phyloP scores from a whole-genome alignment of 2,329 filamentous ascomycete genomes.

The Bipolaris oryzae region DNA sequence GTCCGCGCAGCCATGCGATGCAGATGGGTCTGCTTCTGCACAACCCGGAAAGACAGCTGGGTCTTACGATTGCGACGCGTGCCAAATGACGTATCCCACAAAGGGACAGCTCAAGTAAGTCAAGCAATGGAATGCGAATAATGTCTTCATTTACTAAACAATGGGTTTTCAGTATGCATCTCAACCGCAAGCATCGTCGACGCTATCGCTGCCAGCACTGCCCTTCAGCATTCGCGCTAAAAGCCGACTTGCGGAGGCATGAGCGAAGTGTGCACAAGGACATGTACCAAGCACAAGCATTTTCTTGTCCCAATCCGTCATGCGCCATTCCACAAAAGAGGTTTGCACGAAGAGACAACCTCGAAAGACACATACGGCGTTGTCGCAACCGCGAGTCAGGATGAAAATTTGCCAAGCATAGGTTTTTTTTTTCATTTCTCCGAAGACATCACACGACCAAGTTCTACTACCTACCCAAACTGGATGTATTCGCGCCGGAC shows the following conservation, averaged over 20 bases:
- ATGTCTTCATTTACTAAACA: background rate
- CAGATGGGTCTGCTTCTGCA: background rate
- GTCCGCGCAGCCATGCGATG: background rate
- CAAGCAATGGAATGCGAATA: background rate
- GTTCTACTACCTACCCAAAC: too few relatives aligned
- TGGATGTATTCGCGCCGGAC: too few relatives aligned
- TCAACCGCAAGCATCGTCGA: constrained; percentile 23
- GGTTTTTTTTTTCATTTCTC: background rate
- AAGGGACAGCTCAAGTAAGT: constrained; percentile 18
- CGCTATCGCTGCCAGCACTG: constrained; percentile 18
- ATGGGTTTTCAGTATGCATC: constrained; percentile 13
- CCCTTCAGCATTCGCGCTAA: constrained; percentile 12
- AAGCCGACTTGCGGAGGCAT: constrained; percentile 23
- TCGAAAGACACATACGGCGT: background rate
- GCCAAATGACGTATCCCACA: constrained; percentile 3
- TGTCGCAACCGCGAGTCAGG: background rate
- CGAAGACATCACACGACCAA: background rate
- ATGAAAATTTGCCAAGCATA: background rate
- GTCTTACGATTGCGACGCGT: constrained; percentile 2
- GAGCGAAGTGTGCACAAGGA: constrained; percentile 17
- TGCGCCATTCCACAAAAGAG: constrained; percentile 17
- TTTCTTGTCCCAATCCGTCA: constrained; percentile 12
- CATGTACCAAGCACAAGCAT: constrained; percentile 4
- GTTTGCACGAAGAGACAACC: constrained; percentile 21
- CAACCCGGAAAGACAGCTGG: background rate